Percentiles rank a stretch among this genome's conserved stretches.
phyloP scores from a whole-genome alignment of 2,329 filamentous ascomycete species.

The Nannizziopsis barbatae region DNA sequence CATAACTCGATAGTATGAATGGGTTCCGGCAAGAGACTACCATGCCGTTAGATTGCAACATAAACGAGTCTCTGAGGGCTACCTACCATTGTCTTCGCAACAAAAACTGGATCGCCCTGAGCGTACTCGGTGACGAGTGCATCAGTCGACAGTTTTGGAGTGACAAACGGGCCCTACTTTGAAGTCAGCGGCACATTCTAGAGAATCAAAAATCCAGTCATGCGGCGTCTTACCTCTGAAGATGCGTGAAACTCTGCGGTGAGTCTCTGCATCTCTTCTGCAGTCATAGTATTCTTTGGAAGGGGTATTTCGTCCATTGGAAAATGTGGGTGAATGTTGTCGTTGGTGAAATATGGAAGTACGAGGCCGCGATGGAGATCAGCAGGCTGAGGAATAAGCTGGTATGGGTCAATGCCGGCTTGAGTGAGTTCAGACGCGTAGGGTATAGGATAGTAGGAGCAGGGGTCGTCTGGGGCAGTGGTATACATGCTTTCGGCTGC shows the following conservation, averaged over 20 bases:
- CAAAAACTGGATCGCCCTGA: slow-evolving; percentile 71
- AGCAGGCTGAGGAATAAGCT: too few relatives aligned
- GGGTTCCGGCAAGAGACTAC: slow-evolving; percentile 68
- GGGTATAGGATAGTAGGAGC: too few relatives aligned
- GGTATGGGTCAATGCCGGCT: too few relatives aligned
- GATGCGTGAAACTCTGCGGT: slow-evolving; percentile 51
- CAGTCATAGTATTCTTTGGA: slow-evolving; percentile 34
- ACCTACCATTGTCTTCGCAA: slow-evolving; percentile 70
- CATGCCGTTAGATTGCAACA: background rate
- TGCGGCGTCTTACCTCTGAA: slow-evolving; percentile 38
- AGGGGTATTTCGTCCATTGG: slow-evolving; percentile 26
- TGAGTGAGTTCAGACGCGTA: too few relatives aligned
- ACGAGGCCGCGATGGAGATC: too few relatives aligned
- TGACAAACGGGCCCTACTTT: slow-evolving; percentile 67
- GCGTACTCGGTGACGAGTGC: slow-evolving; percentile 77
- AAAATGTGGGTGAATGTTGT: background rate
- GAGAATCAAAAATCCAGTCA: background rate
- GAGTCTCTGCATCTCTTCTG: slow-evolving; percentile 51
- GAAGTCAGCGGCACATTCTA: slow-evolving; percentile 2
- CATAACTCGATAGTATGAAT: slow-evolving; percentile 76
- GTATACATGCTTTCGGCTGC: too few relatives aligned
- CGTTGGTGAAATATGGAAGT: background rate
- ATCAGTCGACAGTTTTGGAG: slow-evolving; percentile 63
- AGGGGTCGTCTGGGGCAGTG: too few relatives aligned
- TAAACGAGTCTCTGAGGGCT: background rate